Evolutionary conservation across 192 early-diverging fungal genomes (phyloP).

Genomic region (Helicostylum pulchrum): DNA sequence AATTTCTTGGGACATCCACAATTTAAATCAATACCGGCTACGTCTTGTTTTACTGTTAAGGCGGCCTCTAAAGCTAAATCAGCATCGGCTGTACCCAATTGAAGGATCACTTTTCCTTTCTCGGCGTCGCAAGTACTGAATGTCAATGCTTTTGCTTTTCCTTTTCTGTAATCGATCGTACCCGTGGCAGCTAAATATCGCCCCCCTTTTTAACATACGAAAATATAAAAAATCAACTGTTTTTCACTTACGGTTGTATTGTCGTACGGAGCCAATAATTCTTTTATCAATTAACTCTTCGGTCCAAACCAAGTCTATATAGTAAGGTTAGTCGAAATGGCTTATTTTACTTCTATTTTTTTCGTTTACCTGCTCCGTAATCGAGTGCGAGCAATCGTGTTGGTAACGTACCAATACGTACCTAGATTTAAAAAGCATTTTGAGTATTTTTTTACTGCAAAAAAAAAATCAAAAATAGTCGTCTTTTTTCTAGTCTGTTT

Average conservation of each 20-base stretch:
- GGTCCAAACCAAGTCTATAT: slow-evolving; percentile 80
- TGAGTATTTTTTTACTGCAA: neutral
- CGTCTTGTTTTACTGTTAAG: slow-evolving; percentile 72
- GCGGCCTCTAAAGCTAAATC: slow-evolving; percentile 86
- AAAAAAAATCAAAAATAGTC: neutral
- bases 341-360: slow-evolving; percentile 1
- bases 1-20: slow-evolving; percentile 98
- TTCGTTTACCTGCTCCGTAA: slow-evolving; percentile 76
- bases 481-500: too few species aligned
- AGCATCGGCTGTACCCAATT: slow-evolving; percentile 88
- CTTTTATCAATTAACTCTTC: slow-evolving; percentile 89
- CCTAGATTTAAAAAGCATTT: slow-evolving; percentile 30
- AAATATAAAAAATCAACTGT: neutral
- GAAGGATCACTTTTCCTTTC: slow-evolving; percentile 78
- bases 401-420: slow-evolving; percentile 84
- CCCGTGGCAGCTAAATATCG: slow-evolving; percentile 51
- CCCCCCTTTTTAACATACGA: neutral
- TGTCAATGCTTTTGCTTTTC: slow-evolving; percentile 39
- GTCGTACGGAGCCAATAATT: slow-evolving; percentile 69
- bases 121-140: slow-evolving; percentile 81
- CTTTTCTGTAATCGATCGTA: slow-evolving; percentile 74
- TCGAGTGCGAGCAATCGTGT: slow-evolving; percentile 80
- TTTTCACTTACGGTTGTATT: slow-evolving; percentile 62
- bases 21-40: slow-evolving; percentile 91
- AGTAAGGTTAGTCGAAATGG: neutral